Conservation (phyloP, 2,329 filamentous ascomycete species). For the Colletotrichum coccodes region DNA sequence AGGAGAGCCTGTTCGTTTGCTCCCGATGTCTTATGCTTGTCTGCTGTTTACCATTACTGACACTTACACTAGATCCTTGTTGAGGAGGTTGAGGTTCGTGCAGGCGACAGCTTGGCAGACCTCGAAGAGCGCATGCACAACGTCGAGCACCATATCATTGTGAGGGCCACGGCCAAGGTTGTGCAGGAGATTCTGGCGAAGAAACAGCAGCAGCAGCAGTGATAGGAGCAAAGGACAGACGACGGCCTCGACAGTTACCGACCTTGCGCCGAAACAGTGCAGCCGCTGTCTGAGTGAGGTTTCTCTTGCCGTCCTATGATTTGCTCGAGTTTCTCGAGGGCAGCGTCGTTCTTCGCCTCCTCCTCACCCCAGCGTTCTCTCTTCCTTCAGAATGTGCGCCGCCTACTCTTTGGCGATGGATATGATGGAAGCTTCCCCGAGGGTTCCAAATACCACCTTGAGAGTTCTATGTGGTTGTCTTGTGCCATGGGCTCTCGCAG, state of each 20-base stretch:
- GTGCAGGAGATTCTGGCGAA: conserved; percentile 47
- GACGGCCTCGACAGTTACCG: neutral
- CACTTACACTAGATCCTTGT: conserved; percentile 39
- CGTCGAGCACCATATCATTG: conserved; percentile 81
- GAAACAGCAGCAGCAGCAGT: conserved; percentile 12
- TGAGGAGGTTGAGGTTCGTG: conserved; percentile 72
- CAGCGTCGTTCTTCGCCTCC: neutral
- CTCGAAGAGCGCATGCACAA: conserved; percentile 80
- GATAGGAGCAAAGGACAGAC: neutral
- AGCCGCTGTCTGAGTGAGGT: neutral
- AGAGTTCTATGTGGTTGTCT: neutral
- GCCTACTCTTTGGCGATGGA: neutral
- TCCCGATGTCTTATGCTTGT: conserved; percentile 52
- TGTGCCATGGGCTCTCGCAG: neutral
- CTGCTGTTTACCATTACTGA: neutral
- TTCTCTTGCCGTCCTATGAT: neutral
- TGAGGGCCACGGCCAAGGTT: conserved; percentile 73
- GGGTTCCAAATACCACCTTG: neutral
- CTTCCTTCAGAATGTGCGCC: neutral
- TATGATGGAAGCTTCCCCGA: neutral
- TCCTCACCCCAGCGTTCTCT: neutral
- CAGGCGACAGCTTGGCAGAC: conserved; percentile 62
- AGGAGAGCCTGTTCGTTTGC: conserved; percentile 64
- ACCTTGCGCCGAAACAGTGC: neutral
- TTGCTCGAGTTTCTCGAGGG: neutral